phyloP scores from a whole-genome alignment of 129 eudicot genomes.

The Silybum marianum region DNA sequence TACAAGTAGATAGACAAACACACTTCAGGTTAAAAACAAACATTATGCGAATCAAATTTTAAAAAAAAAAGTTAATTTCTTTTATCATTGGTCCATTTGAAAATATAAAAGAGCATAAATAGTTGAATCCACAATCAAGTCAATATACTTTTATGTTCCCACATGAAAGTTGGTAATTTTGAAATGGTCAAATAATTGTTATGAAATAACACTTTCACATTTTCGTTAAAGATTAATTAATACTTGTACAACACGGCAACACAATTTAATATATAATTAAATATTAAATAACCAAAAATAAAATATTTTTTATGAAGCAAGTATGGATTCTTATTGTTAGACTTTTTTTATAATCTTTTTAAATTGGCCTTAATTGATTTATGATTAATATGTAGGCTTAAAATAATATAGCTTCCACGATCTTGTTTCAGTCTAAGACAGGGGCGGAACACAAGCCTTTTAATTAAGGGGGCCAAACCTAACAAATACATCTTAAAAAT shows the following conservation, averaged over 20 bases:
- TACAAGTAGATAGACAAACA: neutral
- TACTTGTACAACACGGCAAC: slow-evolving; percentile 27
- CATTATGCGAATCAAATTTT: neutral
- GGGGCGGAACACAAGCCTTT: no score
- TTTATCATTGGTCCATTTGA: neutral
- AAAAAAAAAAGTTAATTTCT: no score
- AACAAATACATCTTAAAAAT: no score
- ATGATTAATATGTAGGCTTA: neutral
- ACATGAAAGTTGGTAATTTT: neutral
- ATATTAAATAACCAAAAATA: no score
- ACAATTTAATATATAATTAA: neutral
- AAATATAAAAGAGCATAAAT: neutral
- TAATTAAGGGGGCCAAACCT: no score
- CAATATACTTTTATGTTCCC: neutral
- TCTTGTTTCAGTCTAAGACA: no score
- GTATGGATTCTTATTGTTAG: no score
- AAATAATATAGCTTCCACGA: neutral
- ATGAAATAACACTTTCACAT: neutral
- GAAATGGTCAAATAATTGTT: neutral
- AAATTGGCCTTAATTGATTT: neutral
- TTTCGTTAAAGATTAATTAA: neutral
- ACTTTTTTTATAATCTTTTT: no score
- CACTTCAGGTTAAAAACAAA: neutral
- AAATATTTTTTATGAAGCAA: no score
- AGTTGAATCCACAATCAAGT: neutral